Percentiles rank a stretch among this genome's conserved stretches.
Evolutionary conservation across 2,329 filamentous ascomycete genomes (phyloP).

Genomic region (Paecilomyces sp.): DNA sequence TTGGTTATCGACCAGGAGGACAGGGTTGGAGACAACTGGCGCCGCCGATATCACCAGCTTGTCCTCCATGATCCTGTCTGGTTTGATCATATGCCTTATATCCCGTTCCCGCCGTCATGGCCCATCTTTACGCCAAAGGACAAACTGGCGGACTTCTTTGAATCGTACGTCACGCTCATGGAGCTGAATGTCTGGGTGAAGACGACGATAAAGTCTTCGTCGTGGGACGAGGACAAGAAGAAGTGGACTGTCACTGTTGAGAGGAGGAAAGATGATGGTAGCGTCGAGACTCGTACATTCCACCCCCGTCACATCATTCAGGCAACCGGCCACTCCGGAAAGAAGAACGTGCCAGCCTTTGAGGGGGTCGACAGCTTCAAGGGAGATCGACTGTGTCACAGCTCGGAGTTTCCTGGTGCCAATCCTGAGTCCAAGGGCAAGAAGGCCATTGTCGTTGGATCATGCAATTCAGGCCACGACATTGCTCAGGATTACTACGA

Average conservation of each 20-base stretch:
- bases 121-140: constrained; percentile 66
- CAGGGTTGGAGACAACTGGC: constrained; percentile 58
- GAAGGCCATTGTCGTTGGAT: constrained; percentile 59
- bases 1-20: constrained; percentile 55
- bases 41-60: constrained; percentile 55
- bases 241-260: constrained; percentile 51
- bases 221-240: constrained; percentile 44
- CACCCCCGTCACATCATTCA: constrained; percentile 59
- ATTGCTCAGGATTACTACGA: constrained; percentile 63
- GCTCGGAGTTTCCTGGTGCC: constrained; percentile 53
- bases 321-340: constrained; percentile 61
- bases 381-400: constrained; percentile 55
- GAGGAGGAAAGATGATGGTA: constrained; percentile 31
- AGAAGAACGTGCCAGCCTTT: constrained; percentile 48
- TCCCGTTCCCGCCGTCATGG: constrained; percentile 59
- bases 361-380: constrained; percentile 48
- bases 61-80: constrained; percentile 62
- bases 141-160: constrained; percentile 63
- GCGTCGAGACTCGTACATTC: constrained; percentile 45
- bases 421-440: constrained; percentile 42
- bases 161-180: constrained; percentile 56
- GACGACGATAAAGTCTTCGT: constrained; percentile 42
- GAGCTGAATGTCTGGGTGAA: constrained; percentile 62
- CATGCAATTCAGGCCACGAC: constrained; percentile 63
- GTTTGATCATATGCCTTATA: constrained; percentile 51